A percentile compares a stretch with the other conserved stretches of the same genome.
phyloP scores from a whole-genome alignment of 2,329 filamentous ascomycete genomes.

The Colletotrichum sp. region DNA sequence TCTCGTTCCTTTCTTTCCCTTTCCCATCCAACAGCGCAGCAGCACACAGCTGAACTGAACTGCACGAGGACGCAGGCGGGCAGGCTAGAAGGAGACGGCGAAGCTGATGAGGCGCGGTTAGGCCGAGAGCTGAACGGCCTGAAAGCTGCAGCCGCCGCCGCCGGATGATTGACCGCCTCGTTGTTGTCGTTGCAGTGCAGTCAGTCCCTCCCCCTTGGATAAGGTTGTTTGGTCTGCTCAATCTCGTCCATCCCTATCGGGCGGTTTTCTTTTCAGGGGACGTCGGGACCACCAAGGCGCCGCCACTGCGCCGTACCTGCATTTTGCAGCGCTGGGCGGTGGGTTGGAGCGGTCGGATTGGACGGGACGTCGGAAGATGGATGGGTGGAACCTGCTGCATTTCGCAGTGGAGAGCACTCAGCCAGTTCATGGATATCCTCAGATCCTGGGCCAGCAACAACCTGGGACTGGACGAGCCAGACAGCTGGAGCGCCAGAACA shows the following conservation, averaged over 20 bases:
- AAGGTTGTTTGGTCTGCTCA: slow-evolving; percentile 11
- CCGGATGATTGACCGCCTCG: neutral
- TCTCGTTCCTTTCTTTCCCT: neutral
- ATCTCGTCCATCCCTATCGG: neutral
- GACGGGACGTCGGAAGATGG: neutral
- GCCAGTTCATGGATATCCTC: neutral
- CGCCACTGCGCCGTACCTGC: slow-evolving; percentile 4
- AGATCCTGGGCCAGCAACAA: neutral
- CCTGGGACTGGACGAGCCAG: neutral
- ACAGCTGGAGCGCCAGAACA: neutral
- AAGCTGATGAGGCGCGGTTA: neutral
- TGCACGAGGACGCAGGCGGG: neutral
- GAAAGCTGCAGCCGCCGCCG: neutral
- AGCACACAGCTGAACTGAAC: neutral
- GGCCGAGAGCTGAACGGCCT: neutral
- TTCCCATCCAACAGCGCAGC: neutral
- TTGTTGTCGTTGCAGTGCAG: neutral
- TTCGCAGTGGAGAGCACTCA: neutral
- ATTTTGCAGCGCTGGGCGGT: neutral
- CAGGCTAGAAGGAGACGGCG: neutral
- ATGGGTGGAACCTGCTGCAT: neutral
- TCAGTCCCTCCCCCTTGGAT: neutral
- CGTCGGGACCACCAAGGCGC: neutral
- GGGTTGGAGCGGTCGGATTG: neutral
- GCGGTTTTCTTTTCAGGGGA: neutral